Evolutionary conservation across 306 rosid species (phyloP).

Genomic region (Begonia fuchsioides): DNA sequence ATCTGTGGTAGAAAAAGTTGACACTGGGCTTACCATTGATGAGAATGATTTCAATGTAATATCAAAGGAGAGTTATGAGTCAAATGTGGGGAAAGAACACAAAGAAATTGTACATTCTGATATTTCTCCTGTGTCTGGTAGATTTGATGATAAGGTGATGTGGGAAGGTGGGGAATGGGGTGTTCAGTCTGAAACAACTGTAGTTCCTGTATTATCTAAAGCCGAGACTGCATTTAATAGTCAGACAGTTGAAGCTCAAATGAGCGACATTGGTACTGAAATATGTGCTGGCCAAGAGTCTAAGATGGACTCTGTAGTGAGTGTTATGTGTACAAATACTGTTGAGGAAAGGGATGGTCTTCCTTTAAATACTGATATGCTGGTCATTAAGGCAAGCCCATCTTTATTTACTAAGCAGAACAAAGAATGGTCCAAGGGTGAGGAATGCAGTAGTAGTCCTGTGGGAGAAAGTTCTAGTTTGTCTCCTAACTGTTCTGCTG

Average conservation of each 20-base stretch:
- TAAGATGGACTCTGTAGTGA: conserved; percentile 16
- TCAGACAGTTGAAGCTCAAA: conserved; percentile 15
- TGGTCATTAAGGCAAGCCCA: conserved; percentile 22
- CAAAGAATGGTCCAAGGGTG: conserved; percentile 12
- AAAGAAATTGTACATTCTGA: conserved; percentile 16
- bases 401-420: conserved; percentile 18
- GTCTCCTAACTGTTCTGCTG: conserved; percentile 10
- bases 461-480: conserved; percentile 15
- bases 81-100: conserved; percentile 18
- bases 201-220: conserved; percentile 15
- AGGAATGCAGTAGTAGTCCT: conserved; percentile 18
- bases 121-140: too few species aligned
- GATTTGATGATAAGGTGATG: conserved; percentile 22
- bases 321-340: conserved; percentile 15
- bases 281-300: conserved; percentile 21
- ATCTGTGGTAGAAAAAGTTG: conserved; percentile 8
- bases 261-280: conserved; percentile 12
- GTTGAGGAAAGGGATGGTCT: conserved; percentile 21
- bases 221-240: too few species aligned
- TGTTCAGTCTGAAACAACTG: conserved; percentile 22
- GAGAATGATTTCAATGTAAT: conserved; percentile 18
- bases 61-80: conserved; percentile 19
- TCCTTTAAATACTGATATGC: conserved; percentile 23
- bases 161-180: conserved; percentile 14
- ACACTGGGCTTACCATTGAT: conserved; percentile 12